These are phyloP conservation scores for Psilocybe tampanensis DNA, from an alignment of 768 basidiomycete species.

Conservation along the genomic window DNA sequence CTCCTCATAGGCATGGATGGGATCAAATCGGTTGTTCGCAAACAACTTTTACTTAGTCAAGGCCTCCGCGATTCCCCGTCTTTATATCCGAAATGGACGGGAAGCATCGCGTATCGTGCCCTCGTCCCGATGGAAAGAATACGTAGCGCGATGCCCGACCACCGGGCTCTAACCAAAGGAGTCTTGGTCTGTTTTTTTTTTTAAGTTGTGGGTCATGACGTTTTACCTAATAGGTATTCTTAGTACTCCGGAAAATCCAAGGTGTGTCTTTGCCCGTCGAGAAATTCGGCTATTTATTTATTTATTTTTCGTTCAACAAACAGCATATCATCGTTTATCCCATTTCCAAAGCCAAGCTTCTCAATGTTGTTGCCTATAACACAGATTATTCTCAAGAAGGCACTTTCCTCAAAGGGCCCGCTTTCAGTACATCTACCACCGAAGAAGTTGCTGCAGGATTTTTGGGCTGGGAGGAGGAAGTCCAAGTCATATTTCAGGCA, in stretches of 20 bases:
- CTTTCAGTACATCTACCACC: constrained; percentile 21
- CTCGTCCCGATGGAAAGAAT: constrained; percentile 33
- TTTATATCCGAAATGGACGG: constrained; percentile 40
- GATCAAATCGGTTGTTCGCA: constrained; percentile 35
- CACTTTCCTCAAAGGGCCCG: constrained; percentile 29
- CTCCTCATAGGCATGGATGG: constrained; percentile 47
- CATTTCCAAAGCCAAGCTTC: constrained; percentile 46
- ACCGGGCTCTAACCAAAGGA: constrained; percentile 25
- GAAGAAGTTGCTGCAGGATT: constrained; percentile 41
- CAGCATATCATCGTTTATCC: constrained; percentile 56
- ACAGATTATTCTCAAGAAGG: constrained; percentile 31
- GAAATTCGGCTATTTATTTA: not conserved
- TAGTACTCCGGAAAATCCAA: constrained; percentile 35
- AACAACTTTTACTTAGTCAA: constrained; percentile 15
- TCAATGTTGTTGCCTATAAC: constrained; percentile 52
- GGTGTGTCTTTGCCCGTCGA: constrained; percentile 49
- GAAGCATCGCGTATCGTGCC: constrained; percentile 38
- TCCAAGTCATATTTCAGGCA: constrained; percentile 45
- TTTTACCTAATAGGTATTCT: not conserved
- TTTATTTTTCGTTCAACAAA: not conserved
- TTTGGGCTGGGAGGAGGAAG: constrained; percentile 48
- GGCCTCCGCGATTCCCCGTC: constrained; percentile 17
- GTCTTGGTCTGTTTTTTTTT: constrained; percentile 23
- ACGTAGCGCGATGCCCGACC: constrained; percentile 28
- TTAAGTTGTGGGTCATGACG: not conserved